Base-by-base conservation (phyloP, 2,329 filamentous ascomycete species). In the Alternaria consortialis region DNA sequence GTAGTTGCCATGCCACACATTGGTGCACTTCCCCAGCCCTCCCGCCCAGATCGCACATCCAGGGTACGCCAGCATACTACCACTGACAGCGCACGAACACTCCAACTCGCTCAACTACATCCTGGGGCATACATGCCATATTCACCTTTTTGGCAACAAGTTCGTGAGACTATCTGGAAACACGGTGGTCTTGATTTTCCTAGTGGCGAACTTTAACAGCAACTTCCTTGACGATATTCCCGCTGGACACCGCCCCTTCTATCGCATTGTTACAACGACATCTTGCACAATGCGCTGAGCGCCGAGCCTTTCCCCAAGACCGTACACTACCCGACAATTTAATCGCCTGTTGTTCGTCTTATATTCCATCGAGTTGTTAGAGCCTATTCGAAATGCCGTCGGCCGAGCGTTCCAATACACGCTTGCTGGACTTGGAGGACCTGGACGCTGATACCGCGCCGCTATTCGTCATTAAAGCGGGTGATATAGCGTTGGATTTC, bases 381-480 rank as follows among this genome's bases (percentile, higher is more conserved):
- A 20, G 31, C 27, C n/a, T 23, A n/a, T 43, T 44, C 53, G 44
- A 31, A 20, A 64, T 64, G 61, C 54, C 48, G 43, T 36, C 34
- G 5, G 51, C 44, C 23, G 54, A 56, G n/a, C 40, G 40, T 43
- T 31, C 37, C 15, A 42, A 31, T 29, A 25, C 47, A 43, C 34
- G 56, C 25, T 40, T 47, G 9, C 59, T 75, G 44, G 66, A 73
- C 44, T 53, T 74, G 17, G 73, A 72, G 7, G 43, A 57, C 9
- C 54, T 75, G 25, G 70, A 76, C 47, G 57, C 44, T 8, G 72
- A 75, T 32, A 58, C 56, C 4, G 39, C 52, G 17, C 72, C 74
- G 13, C 67, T 62, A 0, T 77, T 75, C 53, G 56, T 76, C 23
- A 60, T 75, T 15, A 68, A 48, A 37, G 63, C 62, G 7, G 53